phyloP scores from a whole-genome alignment of 1,284 basidiomycete genomes.

The Vanrija sp. region DNA sequence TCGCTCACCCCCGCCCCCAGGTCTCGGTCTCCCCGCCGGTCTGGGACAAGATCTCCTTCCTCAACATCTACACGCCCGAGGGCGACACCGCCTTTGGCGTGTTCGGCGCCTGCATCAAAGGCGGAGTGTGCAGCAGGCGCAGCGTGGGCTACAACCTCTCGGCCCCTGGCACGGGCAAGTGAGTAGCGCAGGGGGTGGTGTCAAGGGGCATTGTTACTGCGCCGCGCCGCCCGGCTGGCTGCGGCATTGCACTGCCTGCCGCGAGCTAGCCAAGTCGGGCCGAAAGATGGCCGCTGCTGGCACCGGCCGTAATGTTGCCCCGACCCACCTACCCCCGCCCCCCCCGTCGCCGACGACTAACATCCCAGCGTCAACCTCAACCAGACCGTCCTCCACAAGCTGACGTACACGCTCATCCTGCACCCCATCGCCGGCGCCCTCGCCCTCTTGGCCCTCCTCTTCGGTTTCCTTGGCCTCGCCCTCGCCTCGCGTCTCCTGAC shows the following conservation, averaged over 20 bases:
- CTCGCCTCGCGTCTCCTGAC: constrained; percentile 64
- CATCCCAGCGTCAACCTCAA: constrained; percentile 46
- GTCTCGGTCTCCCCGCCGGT: constrained; percentile 61
- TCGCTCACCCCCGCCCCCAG: constrained; percentile 60
- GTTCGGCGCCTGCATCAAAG: constrained; percentile 65
- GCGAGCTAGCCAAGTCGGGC: no score
- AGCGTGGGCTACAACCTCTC: constrained; percentile 39
- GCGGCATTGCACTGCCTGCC: background rate
- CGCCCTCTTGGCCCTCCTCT: constrained; percentile 65
- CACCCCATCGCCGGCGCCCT: constrained; percentile 73
- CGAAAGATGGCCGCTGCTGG: background rate
- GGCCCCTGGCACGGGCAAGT: constrained; percentile 25
- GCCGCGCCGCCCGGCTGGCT: background rate
- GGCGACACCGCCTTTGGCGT: constrained; percentile 61
- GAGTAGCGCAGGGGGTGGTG: constrained; percentile 5
- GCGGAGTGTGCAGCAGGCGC: constrained; percentile 46
- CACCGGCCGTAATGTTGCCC: no score
- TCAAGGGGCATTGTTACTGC: no score
- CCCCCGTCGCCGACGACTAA: no score
- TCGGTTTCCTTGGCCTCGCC: constrained; percentile 62
- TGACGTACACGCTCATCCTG: constrained; percentile 68
- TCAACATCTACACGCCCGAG: constrained; percentile 54
- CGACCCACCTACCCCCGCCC: constrained; percentile 1
- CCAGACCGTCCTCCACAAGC: constrained; percentile 59
- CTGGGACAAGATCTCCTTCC: constrained; percentile 67